A percentile compares a stretch with the other conserved stretches of the same genome.
These are phyloP conservation scores for Chlamydomonas schloesseri DNA, from an alignment of 139 green algal species.

Conservation along the genomic window DNA sequence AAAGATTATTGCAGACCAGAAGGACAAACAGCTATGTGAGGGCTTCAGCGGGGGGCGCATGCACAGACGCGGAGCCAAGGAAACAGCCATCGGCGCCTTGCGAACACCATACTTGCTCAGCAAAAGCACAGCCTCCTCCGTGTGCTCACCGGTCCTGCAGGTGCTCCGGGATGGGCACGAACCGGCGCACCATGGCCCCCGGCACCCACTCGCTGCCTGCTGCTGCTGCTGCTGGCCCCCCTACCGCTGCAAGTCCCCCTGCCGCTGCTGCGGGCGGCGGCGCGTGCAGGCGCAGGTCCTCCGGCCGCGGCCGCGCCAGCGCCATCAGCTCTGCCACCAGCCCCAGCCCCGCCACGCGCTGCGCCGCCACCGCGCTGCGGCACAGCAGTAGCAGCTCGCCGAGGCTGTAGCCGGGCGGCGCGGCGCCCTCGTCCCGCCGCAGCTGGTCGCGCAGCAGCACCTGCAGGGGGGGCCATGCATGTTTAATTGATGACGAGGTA, in stretches of 20 bases:
- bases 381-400: slow-evolving; percentile 71
- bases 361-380: slow-evolving; percentile 60
- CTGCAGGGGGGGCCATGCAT: neutral
- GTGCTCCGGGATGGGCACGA: slow-evolving; percentile 19
- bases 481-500: no score
- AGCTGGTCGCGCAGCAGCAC: slow-evolving; percentile 57
- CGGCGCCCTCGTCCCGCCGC: slow-evolving; percentile 44
- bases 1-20: no score
- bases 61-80: no score
- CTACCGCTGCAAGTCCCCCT: neutral
- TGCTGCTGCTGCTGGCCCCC: neutral
- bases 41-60: neutral
- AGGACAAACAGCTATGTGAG: no score
- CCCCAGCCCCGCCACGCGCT: slow-evolving; percentile 66
- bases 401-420: slow-evolving; percentile 66
- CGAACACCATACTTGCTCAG: no score
- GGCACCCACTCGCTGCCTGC: neutral
- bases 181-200: slow-evolving; percentile 14
- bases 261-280: neutral
- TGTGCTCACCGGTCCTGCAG: neutral
- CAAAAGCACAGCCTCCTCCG: no score
- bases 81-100: no score
- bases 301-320: slow-evolving; percentile 39
- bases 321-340: slow-evolving; percentile 64
- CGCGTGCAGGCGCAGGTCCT: slow-evolving; percentile 5